Conservation (phyloP, 2,329 filamentous ascomycete genomes). For the Colletotrichum ledebouriae region DNA sequence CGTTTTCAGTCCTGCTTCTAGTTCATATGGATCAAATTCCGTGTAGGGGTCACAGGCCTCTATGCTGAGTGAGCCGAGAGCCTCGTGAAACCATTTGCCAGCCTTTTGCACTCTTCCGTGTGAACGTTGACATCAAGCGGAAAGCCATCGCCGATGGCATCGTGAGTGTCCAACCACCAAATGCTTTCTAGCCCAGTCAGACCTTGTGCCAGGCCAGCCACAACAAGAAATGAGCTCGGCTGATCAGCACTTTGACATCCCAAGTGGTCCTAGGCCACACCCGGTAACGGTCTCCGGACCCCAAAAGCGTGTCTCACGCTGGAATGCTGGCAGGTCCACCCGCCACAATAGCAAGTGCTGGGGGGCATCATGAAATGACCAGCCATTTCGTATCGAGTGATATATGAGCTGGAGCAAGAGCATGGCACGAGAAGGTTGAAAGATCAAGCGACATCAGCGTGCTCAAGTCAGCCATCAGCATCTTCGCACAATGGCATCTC, state of each 20-base stretch:
- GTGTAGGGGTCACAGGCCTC: background rate
- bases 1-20: background rate
- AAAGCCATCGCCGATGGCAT: background rate
- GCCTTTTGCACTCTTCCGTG: background rate
- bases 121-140: background rate
- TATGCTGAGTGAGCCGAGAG: background rate
- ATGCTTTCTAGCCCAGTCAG: background rate
- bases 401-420: conserved; percentile 30
- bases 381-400: conserved; percentile 16
- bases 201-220: conserved; percentile 1
- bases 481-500: conserved; percentile 27
- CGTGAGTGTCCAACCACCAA: conserved; percentile 23
- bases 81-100: background rate
- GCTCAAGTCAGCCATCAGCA: background rate
- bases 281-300: background rate
- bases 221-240: conserved; percentile 19
- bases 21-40: background rate
- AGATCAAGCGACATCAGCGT: conserved; percentile 1
- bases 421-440: background rate
- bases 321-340: conserved; percentile 33
- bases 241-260: conserved; percentile 14
- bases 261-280: background rate
- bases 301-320: conserved; percentile 13
- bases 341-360: conserved; percentile 32
- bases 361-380: conserved; percentile 17